These are phyloP conservation scores for Chaetomium tenue DNA, from an alignment of 495 filamentous ascomycete species.

Conservation along the genomic window DNA sequence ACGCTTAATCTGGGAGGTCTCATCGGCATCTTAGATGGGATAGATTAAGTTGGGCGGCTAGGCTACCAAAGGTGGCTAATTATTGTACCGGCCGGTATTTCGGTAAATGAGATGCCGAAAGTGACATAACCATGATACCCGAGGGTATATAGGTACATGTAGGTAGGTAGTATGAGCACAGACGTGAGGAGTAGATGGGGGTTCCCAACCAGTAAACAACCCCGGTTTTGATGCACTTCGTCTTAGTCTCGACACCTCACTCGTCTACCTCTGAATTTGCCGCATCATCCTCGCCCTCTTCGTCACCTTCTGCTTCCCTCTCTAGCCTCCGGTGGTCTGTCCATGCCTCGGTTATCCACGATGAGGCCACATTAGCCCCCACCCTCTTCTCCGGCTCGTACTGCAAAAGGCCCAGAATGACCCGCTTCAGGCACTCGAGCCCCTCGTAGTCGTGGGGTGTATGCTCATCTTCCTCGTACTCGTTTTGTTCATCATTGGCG, in stretches of 20 bases:
- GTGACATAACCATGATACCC: not conserved
- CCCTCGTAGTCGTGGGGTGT: not conserved
- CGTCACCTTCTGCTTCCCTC: not conserved
- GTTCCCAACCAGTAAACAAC: not conserved
- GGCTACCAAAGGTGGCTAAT: not conserved
- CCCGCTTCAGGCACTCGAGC: not conserved
- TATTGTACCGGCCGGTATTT: slow-evolving; percentile 13
- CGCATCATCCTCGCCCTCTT: not conserved
- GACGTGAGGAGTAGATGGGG: not conserved
- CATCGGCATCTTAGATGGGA: not conserved
- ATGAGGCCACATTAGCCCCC: not conserved
- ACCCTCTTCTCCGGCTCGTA: not conserved
- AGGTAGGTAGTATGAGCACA: not conserved
- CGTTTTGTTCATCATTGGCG: not conserved
- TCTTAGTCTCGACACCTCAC: not conserved
- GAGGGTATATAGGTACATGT: no score
- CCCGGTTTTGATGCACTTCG: not conserved
- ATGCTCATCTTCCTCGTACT: not conserved
- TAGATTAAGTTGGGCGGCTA: not conserved
- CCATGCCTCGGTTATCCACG: not conserved
- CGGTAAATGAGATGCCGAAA: not conserved
- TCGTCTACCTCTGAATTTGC: not conserved
- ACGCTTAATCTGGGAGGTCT: not conserved
- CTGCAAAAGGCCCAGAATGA: not conserved
- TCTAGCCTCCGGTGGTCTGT: not conserved